A percentile compares a stretch with the other conserved stretches of the same genome.
These are phyloP conservation scores for Phytophthora niederhauseri DNA, from an alignment of 352 stramenopile species.

Conservation along the genomic window DNA sequence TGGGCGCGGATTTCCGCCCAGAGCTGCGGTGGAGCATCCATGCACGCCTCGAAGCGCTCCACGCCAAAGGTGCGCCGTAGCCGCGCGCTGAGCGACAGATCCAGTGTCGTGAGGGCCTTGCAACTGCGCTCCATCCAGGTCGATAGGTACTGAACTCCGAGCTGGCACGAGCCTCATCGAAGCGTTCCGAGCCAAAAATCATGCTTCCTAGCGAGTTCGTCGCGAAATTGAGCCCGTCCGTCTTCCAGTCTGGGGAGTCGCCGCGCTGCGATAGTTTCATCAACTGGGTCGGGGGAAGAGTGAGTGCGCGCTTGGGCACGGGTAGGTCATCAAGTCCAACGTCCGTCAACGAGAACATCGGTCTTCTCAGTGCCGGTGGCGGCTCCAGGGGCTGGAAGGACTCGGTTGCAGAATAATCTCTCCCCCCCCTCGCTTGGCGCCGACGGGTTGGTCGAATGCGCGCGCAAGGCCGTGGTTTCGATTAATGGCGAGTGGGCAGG, in stretches of 20 bases:
- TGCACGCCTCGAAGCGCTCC: neutral
- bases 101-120: neutral
- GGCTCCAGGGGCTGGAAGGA: neutral
- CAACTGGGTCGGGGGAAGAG: neutral
- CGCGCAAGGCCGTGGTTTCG: neutral
- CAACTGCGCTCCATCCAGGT: neutral
- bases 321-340: neutral
- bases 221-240: neutral
- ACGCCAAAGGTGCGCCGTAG: neutral
- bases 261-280: conserved; percentile 2
- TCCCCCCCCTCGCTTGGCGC: no score
- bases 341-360: neutral
- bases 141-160: neutral
- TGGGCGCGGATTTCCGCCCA: neutral
- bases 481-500: neutral
- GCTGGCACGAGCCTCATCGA: neutral
- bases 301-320: neutral
- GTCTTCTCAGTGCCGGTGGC: neutral
- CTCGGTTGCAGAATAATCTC: neutral
- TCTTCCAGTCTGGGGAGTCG: conserved; percentile 6
- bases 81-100: neutral
- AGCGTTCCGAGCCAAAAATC: neutral
- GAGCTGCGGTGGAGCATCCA: neutral
- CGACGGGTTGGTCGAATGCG: neutral
- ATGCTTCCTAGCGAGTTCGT: conserved; percentile 3